phyloP scores from a whole-genome alignment of 1,284 basidiomycete genomes.

The Ustilago crameri region DNA sequence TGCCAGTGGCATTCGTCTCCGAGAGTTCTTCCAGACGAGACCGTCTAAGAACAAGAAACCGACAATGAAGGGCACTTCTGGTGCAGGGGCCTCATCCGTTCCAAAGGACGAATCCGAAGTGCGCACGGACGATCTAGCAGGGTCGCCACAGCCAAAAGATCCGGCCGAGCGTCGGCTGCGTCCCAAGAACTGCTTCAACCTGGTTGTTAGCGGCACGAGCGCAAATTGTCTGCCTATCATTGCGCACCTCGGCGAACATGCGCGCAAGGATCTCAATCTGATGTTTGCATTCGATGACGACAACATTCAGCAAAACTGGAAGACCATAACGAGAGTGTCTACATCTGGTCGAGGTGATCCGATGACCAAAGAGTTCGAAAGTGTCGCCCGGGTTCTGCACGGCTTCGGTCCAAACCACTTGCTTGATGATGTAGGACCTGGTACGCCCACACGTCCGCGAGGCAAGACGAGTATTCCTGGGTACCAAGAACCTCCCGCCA shows the following conservation, averaged over 20 bases:
- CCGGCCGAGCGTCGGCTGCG: neutral
- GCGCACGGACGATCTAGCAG: too few relatives aligned
- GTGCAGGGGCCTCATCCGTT: neutral
- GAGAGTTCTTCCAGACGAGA: neutral
- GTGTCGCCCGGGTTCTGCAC: neutral
- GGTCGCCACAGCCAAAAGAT: too few relatives aligned
- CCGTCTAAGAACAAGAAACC: neutral
- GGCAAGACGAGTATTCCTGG: neutral
- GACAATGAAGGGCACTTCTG: neutral
- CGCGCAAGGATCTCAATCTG: conserved; percentile 2
- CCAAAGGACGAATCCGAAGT: neutral
- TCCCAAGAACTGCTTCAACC: conserved; percentile 1
- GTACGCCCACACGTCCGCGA: conserved; percentile 1
- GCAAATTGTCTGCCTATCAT: neutral
- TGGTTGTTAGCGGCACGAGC: conserved; percentile 3
- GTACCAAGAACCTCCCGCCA: too few relatives aligned
- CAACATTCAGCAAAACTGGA: conserved; percentile 1
- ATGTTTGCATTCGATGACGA: conserved; percentile 4
- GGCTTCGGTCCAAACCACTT: conserved; percentile 5
- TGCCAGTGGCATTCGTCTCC: neutral
- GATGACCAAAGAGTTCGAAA: conserved; percentile 1
- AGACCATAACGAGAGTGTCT: neutral
- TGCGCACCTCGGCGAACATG: neutral
- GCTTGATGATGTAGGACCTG: neutral
- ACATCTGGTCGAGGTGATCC: neutral